Conservation (phyloP, 148 eudicot genomes). For the Nyssa sinensis region DNA sequence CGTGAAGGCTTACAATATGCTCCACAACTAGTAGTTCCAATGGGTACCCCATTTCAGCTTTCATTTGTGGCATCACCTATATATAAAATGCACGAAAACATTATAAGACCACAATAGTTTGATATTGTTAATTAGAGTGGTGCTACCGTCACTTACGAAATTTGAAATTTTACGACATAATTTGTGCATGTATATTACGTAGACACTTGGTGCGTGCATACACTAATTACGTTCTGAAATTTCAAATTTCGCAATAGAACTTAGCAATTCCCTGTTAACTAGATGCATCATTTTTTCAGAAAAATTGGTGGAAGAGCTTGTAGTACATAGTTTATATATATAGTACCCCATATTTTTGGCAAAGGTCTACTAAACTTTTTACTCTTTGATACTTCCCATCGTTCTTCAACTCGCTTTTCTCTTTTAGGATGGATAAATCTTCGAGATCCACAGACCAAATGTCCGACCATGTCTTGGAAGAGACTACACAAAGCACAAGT, state of each 20-base stretch:
- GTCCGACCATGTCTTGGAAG: conserved; percentile 28
- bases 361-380: conserved; percentile 17
- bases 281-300: not conserved
- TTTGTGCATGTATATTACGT: no score
- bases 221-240: no score
- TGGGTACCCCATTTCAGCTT: conserved; percentile 33
- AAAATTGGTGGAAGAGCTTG: not conserved
- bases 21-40: conserved; percentile 21
- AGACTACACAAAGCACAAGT: conserved; percentile 4
- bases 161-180: no score
- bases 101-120: not conserved
- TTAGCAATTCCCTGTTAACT: no score
- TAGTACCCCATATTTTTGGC: conserved; percentile 28
- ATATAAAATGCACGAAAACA: not conserved
- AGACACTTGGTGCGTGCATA: no score
- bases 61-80: conserved; percentile 28
- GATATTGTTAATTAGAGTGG: no score
- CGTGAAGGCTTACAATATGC: conserved; percentile 25
- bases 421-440: conserved; percentile 8
- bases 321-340: no score
- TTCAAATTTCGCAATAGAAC: no score
- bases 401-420: conserved; percentile 18
- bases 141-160: no score
- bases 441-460: conserved; percentile 30
- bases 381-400: conserved; percentile 28